phyloP scores from a whole-genome alignment of 1,284 basidiomycete species.

The Cutaneotrichosporon cavernicola region DNA sequence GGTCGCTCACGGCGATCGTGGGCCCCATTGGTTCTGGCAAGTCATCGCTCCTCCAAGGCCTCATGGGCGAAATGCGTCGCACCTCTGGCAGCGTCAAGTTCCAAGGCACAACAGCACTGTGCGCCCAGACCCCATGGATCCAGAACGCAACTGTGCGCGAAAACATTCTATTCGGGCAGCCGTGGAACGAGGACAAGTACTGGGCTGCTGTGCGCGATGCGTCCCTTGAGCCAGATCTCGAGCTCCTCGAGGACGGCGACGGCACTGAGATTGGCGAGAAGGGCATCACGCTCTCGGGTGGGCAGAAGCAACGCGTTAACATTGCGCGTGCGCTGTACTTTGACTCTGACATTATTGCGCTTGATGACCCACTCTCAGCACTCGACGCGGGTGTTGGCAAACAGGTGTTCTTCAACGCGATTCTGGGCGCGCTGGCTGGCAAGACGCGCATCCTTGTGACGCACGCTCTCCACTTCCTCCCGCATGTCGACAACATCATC shows the following conservation, averaged over 20 bases:
- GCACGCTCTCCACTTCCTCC: constrained; percentile 56
- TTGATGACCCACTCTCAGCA: constrained; percentile 76
- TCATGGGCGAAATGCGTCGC: constrained; percentile 76
- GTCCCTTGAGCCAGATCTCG: constrained; percentile 74
- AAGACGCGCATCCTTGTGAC: constrained; percentile 74
- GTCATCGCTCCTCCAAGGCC: constrained; percentile 59
- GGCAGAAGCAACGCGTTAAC: constrained; percentile 56
- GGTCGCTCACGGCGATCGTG: constrained; percentile 75
- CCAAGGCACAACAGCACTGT: constrained; percentile 69
- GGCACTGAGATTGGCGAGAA: constrained; percentile 89
- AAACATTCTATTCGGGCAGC: constrained; percentile 80
- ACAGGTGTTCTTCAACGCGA: constrained; percentile 75
- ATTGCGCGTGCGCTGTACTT: constrained; percentile 81
- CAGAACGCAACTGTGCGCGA: constrained; percentile 68
- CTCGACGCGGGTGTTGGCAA: constrained; percentile 86
- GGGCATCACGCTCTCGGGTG: constrained; percentile 55
- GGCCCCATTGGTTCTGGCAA: constrained; percentile 72
- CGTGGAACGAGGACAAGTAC: constrained; percentile 74
- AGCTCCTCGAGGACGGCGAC: constrained; percentile 77
- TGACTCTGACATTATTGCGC: constrained; percentile 78
- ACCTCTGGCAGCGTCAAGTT: constrained; percentile 63
- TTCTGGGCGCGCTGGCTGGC: constrained; percentile 62
- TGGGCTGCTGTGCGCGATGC: constrained; percentile 72
- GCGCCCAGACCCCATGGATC: constrained; percentile 76
- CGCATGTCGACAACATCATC: constrained; percentile 54